These are phyloP conservation scores for Periconia sp. DNA, from an alignment of 2,329 filamentous ascomycete genomes.

Conservation along the genomic window DNA sequence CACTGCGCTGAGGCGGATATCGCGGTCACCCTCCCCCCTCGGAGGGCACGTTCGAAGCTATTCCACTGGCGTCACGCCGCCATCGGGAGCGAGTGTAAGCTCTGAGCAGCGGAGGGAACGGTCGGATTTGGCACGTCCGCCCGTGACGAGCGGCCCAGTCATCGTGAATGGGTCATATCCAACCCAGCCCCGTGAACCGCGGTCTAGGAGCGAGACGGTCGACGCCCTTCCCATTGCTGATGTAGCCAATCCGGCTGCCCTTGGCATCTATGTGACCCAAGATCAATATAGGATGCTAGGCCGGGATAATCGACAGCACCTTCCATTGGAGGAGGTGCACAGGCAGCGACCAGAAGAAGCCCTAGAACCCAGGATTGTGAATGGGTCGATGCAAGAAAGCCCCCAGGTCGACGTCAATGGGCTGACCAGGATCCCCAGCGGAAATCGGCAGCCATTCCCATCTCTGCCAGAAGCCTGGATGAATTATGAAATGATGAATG, in stretches of 20 bases:
- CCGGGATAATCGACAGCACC: conserved; percentile 37
- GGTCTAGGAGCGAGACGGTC: conserved; percentile 29
- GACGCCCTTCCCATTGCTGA: conserved; percentile 29
- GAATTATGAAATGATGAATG: conserved; percentile 32
- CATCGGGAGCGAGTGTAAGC: conserved; percentile 8
- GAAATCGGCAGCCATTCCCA: conserved; percentile 34
- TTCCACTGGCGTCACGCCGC: conserved; percentile 35
- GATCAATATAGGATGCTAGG: conserved; percentile 33
- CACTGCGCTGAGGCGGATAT: conserved; percentile 43
- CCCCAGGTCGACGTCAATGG: conserved; percentile 26
- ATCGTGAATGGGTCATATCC: conserved; percentile 50
- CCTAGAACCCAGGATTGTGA: conserved; percentile 24
- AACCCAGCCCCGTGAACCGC: conserved; percentile 31
- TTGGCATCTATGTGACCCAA: conserved; percentile 32
- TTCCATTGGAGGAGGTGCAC: conserved; percentile 40
- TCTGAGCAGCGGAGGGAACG: conserved; percentile 33
- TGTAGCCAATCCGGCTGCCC: conserved; percentile 18
- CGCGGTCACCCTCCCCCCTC: conserved; percentile 56
- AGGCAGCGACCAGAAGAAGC: conserved; percentile 32
- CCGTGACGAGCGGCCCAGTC: conserved; percentile 40
- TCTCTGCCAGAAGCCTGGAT: conserved; percentile 34
- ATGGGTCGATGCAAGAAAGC: conserved; percentile 30
- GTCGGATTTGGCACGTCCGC: conserved; percentile 33
- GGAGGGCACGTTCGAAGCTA: conserved; percentile 50
- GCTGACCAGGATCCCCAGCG: conserved; percentile 27